Conservation (phyloP, 2,329 filamentous ascomycete species). For the Zymoseptoria pseudotritici region DNA sequence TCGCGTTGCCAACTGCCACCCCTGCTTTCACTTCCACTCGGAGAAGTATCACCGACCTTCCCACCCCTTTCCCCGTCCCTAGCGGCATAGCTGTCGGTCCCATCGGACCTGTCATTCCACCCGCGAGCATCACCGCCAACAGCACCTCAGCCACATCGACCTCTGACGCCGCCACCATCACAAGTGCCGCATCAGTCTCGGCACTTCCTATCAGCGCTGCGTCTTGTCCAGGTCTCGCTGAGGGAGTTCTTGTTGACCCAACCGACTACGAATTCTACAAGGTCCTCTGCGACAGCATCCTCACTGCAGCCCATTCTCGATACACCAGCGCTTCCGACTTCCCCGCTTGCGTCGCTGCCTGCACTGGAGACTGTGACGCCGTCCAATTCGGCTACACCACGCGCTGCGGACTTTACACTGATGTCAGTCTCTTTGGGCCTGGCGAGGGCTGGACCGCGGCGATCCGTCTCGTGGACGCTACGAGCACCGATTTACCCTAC, state of each 20-base stretch:
- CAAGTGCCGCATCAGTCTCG: constrained; percentile 1
- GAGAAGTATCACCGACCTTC: constrained; percentile 11
- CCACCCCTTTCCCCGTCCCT: constrained; percentile 8
- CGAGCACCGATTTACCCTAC: background rate
- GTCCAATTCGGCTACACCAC: constrained; percentile 15
- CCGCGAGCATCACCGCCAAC: constrained; percentile 1
- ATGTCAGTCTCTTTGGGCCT: constrained; percentile 10
- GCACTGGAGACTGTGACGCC: constrained; percentile 17
- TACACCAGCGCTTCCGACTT: constrained; percentile 15
- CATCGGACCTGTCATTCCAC: constrained; percentile 2
- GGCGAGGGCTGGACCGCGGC: constrained; percentile 17
- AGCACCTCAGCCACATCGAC: constrained; percentile 2
- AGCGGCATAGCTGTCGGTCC: background rate
- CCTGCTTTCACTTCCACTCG: background rate
- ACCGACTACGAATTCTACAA: constrained; percentile 10
- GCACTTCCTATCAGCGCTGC: constrained; percentile 4
- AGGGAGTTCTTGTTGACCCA: constrained; percentile 11
- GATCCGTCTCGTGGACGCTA: constrained; percentile 9
- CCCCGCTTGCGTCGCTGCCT: constrained; percentile 12
- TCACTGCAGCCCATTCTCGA: constrained; percentile 13
- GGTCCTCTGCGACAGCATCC: constrained; percentile 15
- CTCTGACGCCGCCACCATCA: constrained; percentile 1
- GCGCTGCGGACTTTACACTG: constrained; percentile 17
- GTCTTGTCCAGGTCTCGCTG: constrained; percentile 12
- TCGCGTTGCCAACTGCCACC: background rate